Evolutionary conservation across 805 yeast species (phyloP), one percentile per base, ranked within the genome.

Genomic region (Metschnikowia henanensis): DNA sequence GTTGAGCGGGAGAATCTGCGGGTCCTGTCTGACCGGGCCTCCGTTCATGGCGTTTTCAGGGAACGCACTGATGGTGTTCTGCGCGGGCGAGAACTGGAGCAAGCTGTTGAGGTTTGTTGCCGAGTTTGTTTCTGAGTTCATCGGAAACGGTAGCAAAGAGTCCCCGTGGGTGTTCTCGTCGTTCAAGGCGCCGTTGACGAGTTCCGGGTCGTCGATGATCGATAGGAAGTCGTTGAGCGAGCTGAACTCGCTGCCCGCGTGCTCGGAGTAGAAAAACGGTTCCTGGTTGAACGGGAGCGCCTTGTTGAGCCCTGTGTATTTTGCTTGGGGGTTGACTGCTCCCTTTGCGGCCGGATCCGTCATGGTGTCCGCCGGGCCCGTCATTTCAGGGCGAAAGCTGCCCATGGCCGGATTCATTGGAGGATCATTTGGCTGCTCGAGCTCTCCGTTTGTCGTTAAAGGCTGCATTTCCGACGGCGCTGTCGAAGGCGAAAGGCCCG

Each of bases 181-280:
- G 37, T 60, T 53, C 28, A 70, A 50, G 9, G 73, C 64, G 42
- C 72, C 73, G 53, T 72, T 77, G 9, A 80, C 82, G 56, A 83
- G 66, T 40, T 82, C 87, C 0, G 91, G 87, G 58, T 90, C 96
- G 56, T 91, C 97, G 35, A 91, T 79, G 87, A 91, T 87, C 1
- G 91, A 82, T 40, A 91, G 68, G 56, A 91, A 91, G 59, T 91
- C 97, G 46, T 89, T 89, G 52, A 91, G 70, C 0, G 96, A 89
- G 49, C 89, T 82, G 59, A 91, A 90, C 65, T 91, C 97, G 17
- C 94, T 83, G 2, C 96, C 96, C 0, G 94, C 95, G 60, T 90
- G 95, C 56, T 90, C 96, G 0, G 96, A 86, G 50, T 81, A 84
- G 66, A 90, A 90, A 45, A 85, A 79, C 0, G 95, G 94, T 50